phyloP scores from a whole-genome alignment of 2,329 filamentous ascomycete genomes.

The Aureobasidium subglaciale region DNA sequence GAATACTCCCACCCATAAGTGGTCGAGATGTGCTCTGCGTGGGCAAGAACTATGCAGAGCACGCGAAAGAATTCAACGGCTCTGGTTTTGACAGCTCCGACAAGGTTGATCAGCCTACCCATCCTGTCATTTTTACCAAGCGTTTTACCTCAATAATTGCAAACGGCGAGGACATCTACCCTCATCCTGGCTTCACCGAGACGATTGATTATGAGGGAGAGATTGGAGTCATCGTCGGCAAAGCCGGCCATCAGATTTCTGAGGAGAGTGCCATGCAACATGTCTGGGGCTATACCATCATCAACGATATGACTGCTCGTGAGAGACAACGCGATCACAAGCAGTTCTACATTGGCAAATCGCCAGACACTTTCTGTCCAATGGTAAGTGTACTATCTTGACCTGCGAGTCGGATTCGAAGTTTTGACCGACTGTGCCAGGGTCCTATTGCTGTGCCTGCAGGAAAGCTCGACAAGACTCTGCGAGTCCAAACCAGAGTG shows the following conservation, averaged over 20 bases:
- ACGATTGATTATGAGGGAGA: slow-evolving; percentile 52
- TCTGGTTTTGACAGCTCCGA: slow-evolving; percentile 51
- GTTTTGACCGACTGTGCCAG: neutral
- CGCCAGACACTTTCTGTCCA: slow-evolving; percentile 49
- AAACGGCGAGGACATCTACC: slow-evolving; percentile 40
- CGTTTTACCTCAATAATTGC: slow-evolving; percentile 48
- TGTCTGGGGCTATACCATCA: slow-evolving; percentile 52
- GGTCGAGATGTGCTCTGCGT: slow-evolving; percentile 49
- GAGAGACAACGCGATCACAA: slow-evolving; percentile 52
- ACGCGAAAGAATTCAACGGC: slow-evolving; percentile 51
- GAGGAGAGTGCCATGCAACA: slow-evolving; percentile 43
- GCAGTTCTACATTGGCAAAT: slow-evolving; percentile 55
- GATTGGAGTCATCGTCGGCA: slow-evolving; percentile 50
- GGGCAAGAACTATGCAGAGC: slow-evolving; percentile 52
- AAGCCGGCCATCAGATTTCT: slow-evolving; percentile 37
- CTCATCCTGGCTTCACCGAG: slow-evolving; percentile 42
- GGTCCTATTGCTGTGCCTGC: slow-evolving; percentile 13
- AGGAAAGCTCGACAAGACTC: slow-evolving; percentile 15
- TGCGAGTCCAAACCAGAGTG: slow-evolving; percentile 40
- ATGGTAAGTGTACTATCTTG: slow-evolving; percentile 33
- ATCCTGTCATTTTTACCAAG: slow-evolving; percentile 53
- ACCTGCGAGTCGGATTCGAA: too few species aligned
- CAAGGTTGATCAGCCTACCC: slow-evolving; percentile 45
- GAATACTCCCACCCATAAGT: slow-evolving; percentile 41
- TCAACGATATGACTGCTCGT: slow-evolving; percentile 51